A percentile compares a stretch with the other conserved stretches of the same genome.
Evolutionary conservation across 176 grass and related monocot genomes (phyloP).

Genomic region (bread wheat (Triticum aestivum)): DNA sequence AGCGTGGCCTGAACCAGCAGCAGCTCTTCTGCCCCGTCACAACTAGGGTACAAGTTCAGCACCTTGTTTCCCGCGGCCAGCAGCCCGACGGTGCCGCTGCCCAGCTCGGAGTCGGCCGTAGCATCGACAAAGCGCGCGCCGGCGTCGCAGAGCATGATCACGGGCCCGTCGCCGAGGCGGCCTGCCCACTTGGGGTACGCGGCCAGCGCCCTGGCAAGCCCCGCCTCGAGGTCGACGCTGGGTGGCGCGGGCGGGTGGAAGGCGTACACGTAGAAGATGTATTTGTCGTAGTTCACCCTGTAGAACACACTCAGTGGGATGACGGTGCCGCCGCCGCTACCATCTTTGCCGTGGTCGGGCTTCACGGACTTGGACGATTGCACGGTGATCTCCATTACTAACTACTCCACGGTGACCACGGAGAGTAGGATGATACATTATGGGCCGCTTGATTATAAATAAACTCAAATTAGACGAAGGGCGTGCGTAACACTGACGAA

Average conservation of each 20-base stretch:
- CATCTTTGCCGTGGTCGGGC: not conserved
- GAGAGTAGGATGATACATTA: not conserved
- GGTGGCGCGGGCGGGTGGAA: constrained; percentile 14
- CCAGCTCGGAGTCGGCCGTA: not conserved
- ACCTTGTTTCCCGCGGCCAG: not conserved
- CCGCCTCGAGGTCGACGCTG: not conserved
- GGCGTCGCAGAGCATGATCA: constrained; percentile 23
- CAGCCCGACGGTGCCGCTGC: not conserved
- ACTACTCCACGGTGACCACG: too few species aligned
- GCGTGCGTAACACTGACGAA: not conserved
- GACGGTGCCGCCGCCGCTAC: not conserved
- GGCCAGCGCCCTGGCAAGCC: constrained; percentile 11
- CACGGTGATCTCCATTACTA: not conserved
- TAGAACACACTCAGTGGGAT: constrained; percentile 10
- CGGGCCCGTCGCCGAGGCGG: not conserved
- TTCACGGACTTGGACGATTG: not conserved
- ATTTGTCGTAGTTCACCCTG: not conserved
- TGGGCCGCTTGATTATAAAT: not conserved
- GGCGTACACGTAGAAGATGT: constrained; percentile 1
- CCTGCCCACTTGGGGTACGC: constrained; percentile 34
- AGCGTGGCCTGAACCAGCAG: constrained; percentile 19
- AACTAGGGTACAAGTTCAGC: not conserved
- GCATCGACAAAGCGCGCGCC: constrained; percentile 23
- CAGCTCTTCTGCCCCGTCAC: not conserved
- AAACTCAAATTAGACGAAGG: not conserved